Base-by-base conservation (phyloP, 495 filamentous ascomycete species). In the Hypomontagnella monticulosa region DNA sequence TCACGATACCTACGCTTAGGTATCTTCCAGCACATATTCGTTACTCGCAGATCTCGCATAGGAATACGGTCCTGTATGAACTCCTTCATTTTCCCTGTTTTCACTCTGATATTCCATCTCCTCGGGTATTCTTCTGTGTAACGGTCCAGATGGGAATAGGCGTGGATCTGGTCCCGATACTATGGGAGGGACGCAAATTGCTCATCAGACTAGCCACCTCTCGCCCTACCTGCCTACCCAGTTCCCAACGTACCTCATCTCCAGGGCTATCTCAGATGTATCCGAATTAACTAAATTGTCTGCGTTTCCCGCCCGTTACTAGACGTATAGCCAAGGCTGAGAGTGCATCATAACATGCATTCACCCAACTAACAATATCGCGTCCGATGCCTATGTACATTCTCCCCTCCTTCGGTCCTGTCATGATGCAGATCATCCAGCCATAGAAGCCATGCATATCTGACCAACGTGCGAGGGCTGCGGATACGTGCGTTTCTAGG, bases 401-500 rank as follows among this genome's bases (percentile, higher is more conserved):
- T 42, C 48, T 51, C 47, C 32, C 30, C 16, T 37, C 47, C 44
- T 16, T 66, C 19, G 3, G 14, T 55, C 14, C 65, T 55, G 33
- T 56, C 46, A 48, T 9, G n/a, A 43, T 54, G 48, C 47, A 56
- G 46, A 38, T 34, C 52, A 43, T 41, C n/a, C 40, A 61, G 40
- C 57, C 42, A 53, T 54, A 36, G 53, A 48, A 14, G 16, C 53
- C 34, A 38, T 57, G 44, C 49, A 63, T 61, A 59, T 59, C 49
- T 54, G 44, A 60, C 48, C 23, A 20, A 19, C 47, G 63, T 44
- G 57, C 65, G 59, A 68, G 56, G 42, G 36, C 16, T 51, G 20
- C 65, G 65, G 65, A 43, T 63, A 63, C 59, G 30, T 68, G 65
- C 65, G 54, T 59, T 32, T 46, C n/a, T 27, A 16, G 32, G 37